Conservation (phyloP, 1,139 yeast species). For the Debaryomycetaceae sp. region DNA sequence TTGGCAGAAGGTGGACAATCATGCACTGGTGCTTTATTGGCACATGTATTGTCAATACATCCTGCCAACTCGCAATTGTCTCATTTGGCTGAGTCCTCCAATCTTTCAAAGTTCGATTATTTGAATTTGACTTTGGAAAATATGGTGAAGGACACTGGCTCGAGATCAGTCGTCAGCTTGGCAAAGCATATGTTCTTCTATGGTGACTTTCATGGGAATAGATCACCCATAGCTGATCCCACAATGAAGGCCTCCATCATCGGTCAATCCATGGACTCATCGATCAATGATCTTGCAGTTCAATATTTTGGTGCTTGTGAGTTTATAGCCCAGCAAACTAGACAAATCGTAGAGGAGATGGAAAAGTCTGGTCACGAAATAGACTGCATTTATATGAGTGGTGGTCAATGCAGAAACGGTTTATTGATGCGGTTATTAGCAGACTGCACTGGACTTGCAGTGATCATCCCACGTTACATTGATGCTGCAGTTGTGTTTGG, state of each 20-base stretch:
- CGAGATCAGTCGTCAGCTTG: constrained; percentile 72
- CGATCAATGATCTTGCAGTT: constrained; percentile 79
- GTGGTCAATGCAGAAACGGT: constrained; percentile 95
- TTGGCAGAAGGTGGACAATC: constrained; percentile 99
- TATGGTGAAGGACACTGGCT: constrained; percentile 50
- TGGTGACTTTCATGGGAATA: constrained; percentile 95
- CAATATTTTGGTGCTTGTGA: constrained; percentile 93
- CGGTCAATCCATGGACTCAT: constrained; percentile 88
- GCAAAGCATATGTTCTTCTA: constrained; percentile 86
- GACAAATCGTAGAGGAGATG: constrained; percentile 90
- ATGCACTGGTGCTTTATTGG: constrained; percentile 90
- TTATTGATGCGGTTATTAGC: constrained; percentile 85
- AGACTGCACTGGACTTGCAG: constrained; percentile 90
- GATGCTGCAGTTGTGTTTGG: constrained; percentile 98
- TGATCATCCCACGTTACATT: constrained; percentile 87
- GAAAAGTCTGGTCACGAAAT: constrained; percentile 74
- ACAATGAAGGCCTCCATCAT: constrained; percentile 89
- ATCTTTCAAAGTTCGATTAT: constrained; percentile 76
- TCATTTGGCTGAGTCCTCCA: constrained; percentile 58
- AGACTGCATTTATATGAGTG: constrained; percentile 79
- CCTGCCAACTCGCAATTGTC: constrained; percentile 79
- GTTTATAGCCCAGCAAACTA: constrained; percentile 94
- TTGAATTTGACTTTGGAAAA: constrained; percentile 72
- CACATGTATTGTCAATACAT: constrained; percentile 85
- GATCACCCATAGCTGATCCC: constrained; percentile 96